Base-by-base conservation (phyloP, 169 alveolate species). In the Cryptosporidium viatorum region DNA sequence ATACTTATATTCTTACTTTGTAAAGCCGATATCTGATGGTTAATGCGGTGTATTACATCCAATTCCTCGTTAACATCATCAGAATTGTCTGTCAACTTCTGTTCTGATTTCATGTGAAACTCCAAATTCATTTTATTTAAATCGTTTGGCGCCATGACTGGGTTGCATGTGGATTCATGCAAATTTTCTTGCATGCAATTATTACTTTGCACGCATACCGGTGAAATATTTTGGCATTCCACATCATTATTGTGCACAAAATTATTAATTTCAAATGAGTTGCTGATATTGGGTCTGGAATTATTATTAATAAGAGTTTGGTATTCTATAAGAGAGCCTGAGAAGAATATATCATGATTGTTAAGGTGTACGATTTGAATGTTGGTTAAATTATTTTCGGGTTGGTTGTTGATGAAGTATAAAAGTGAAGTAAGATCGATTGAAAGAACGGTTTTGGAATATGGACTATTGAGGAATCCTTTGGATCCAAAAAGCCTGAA, bases 31-130 rank as follows among this genome's bases (percentile, higher is more conserved):
- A 73, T 52, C 33, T 73, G 86, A 29, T 43, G 62, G 35, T 58
- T 73, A 48, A 73, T 73, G 39, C 70, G 86, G 21, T 73, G 86
- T 23, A 73, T 73, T 18, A 73, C 68, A 26, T 73, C 86, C 35
- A 73, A 26, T 37, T 73, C 86, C 5, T 59, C 86, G 2, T 29
- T 45, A 5, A 23, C 0, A 4, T 14, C 68, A 37, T 48, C 48
- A 1, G 37, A 26, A 10, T 33, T 29, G 26, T 37, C 60, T 33
- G 21, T 3, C 14, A 37, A 37, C 37, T 9, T 69, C 6, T 39
- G 12, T 69, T 52, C 48, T n/a, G 48, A 31, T 21, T 29, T 50
- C 1, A n/a, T 18, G 26, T 29, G 68, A 52, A 35, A 7, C n/a
- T 65, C 71, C 26, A 16, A 16, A 37, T 37, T 33, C 29, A 33